Evolutionary conservation across 352 stramenopile genomes (phyloP), one percentile per base, ranked within the genome.

Genomic region (Thalassiosira livingstoniorum): DNA sequence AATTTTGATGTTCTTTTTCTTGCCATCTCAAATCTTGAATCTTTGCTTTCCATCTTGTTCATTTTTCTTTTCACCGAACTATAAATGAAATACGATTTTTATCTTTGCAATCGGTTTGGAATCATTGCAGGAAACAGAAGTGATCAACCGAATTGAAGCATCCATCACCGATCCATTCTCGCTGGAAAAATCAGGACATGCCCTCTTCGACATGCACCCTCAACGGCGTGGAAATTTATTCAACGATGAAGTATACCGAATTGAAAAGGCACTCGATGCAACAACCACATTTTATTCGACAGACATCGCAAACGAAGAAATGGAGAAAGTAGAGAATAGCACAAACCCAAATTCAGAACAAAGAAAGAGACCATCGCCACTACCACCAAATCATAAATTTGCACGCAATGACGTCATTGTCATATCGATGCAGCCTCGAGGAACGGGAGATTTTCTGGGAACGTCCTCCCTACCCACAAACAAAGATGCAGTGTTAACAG

Each of bases 371-470:
- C 27, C 32, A 31, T 79, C 65, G 15, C 65, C 70, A 32, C 32
- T 94, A 3, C 89, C 89, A 42, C 64, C 83, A 10, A 92, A 92
- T 73, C 82, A 90, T 51, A 92, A 92, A 86, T 90, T 94, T 64
- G 83, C 87, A 32, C 73, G 78, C 32, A 94, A 94, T 67, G 89
- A 94, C 76, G 87, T 94, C 0, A 84, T 94, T 71, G 78, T 94
- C 53, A 45, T 94, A 15, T 90, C 89, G 7, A 54, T 90, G 2
- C 89, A 94, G 82, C 89, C 89, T 47, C 11, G 65, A 32, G 89
- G 89, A 23, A 92, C 79, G 73, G 89, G 89, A 34, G 89, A 94
- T 78, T 90, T 92, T 69, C 86, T 92, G 25, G 72, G 80, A 31
- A 32, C 67, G 5, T 74, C 75, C 21, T 79, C 78, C 4, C 29